Percentiles rank a stretch among this genome's conserved stretches.
Conservation (phyloP, 495 filamentous ascomycete species). For the Cercophora newfieldiana region DNA sequence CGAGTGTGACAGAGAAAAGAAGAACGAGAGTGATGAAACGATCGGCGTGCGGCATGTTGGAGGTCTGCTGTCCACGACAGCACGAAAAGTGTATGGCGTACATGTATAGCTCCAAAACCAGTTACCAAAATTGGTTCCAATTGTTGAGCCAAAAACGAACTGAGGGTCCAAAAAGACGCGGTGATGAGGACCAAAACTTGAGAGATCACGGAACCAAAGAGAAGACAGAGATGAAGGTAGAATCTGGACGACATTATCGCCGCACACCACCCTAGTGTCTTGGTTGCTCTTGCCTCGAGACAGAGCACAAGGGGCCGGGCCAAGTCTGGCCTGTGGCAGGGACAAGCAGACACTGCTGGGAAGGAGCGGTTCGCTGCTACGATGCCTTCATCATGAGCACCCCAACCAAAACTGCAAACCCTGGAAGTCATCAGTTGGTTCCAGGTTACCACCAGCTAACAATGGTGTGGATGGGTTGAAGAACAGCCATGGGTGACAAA, state of each 20-base stretch:
- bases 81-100: conserved; percentile 15
- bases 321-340: too few species aligned
- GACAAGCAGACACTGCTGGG: too few species aligned
- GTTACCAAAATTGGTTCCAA: conserved; percentile 24
- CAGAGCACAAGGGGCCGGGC: too few species aligned
- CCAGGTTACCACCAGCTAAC: too few species aligned
- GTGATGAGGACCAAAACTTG: conserved; percentile 1
- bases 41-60: conserved; percentile 18
- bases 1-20: conserved; percentile 6
- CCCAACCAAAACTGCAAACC: too few species aligned
- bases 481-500: too few species aligned
- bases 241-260: not conserved
- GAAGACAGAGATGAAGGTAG: not conserved
- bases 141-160: conserved; percentile 18
- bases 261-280: not conserved
- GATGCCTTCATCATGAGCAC: too few species aligned
- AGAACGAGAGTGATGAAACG: conserved; percentile 11
- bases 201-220: not conserved
- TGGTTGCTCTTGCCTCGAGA: too few species aligned
- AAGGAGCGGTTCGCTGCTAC: too few species aligned
- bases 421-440: too few species aligned
- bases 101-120: conserved; percentile 24
- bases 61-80: not conserved
- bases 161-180: conserved; percentile 18
- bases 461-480: too few species aligned